Percentiles rank a stretch among this genome's conserved stretches.
phyloP scores from a whole-genome alignment of 345 rosid genomes.

The Citrus australasica region DNA sequence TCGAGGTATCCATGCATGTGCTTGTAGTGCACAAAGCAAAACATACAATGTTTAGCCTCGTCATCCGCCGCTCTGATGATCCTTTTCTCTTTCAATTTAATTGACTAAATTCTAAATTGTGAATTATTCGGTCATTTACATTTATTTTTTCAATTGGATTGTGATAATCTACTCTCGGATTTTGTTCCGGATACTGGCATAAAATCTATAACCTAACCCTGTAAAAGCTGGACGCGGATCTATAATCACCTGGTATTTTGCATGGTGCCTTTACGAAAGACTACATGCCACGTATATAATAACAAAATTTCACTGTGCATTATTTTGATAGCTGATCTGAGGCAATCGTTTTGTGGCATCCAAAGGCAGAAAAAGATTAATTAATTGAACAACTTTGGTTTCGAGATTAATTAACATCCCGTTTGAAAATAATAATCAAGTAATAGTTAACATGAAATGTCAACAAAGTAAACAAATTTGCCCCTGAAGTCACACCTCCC shows the following conservation, averaged over 20 bases:
- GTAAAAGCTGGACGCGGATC: too few species aligned
- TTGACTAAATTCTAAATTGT: background rate
- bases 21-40: background rate
- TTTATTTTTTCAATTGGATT: too few species aligned
- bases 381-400: background rate
- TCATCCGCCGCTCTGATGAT: background rate
- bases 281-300: too few species aligned
- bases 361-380: background rate
- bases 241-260: too few species aligned
- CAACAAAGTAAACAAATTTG: background rate
- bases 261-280: too few species aligned
- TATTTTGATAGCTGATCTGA: too few species aligned
- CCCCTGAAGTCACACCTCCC: background rate
- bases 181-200: too few species aligned
- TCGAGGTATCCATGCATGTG: conserved; percentile 8
- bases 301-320: too few species aligned
- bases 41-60: background rate
- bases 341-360: background rate
- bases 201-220: too few species aligned
- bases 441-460: background rate
- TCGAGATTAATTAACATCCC: background rate
- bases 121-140: too few species aligned
- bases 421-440: too few species aligned
- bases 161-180: too few species aligned
- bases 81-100: background rate